Evolutionary conservation across 78 protist species (phyloP).

Genomic region (Ministeria vibrans): DNA sequence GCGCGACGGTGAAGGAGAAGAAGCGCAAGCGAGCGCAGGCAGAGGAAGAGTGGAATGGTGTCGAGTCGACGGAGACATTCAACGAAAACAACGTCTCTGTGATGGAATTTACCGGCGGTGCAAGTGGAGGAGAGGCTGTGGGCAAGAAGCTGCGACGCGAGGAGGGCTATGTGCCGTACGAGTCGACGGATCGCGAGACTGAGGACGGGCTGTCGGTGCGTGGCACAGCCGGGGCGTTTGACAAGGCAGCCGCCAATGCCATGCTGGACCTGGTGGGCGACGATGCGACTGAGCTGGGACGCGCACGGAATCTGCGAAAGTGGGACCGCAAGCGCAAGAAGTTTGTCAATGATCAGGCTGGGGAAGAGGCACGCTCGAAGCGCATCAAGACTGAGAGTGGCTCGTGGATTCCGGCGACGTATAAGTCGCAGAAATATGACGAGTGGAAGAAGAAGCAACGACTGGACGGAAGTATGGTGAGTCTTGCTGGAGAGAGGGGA

Average conservation of each 20-base stretch:
- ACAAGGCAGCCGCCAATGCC: background rate
- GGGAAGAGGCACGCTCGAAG: constrained; percentile 26
- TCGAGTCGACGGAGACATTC: background rate
- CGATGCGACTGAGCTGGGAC: background rate
- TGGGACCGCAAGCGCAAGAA: constrained; percentile 64
- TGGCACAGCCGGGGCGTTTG: background rate
- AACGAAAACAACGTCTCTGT: too few relatives aligned
- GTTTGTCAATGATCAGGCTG: constrained; percentile 24
- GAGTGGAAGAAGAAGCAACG: constrained; percentile 53
- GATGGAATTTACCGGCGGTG: too few relatives aligned
- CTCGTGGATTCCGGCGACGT: constrained; percentile 24
- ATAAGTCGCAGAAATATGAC: constrained; percentile 23
- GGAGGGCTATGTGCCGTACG: constrained; percentile 13
- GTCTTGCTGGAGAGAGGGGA: background rate
- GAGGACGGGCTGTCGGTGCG: constrained; percentile 9
- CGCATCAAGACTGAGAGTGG: constrained; percentile 67
- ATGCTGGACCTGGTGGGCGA: constrained; percentile 20
- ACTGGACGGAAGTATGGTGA: background rate
- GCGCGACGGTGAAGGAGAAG: constrained; percentile 7
- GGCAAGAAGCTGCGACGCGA: background rate
- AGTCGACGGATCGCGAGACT: background rate
- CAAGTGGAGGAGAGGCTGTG: too few relatives aligned
- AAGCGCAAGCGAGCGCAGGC: background rate
- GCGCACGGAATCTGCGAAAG: background rate
- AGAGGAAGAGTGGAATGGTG: too few relatives aligned